These are phyloP conservation scores for Solanum bukasovii DNA, from an alignment of 257 asterid species.

Conservation along the genomic window DNA sequence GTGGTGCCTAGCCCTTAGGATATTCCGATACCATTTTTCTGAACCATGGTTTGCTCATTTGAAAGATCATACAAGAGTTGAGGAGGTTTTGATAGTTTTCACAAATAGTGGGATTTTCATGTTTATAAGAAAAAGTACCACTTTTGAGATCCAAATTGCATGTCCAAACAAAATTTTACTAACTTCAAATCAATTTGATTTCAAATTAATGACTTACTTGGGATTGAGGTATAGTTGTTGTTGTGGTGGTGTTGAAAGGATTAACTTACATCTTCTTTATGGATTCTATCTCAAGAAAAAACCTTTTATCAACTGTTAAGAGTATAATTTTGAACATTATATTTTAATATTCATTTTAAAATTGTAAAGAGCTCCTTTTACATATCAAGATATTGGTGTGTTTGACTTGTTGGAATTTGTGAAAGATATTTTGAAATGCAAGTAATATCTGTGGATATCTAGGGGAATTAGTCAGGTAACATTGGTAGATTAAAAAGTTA, in stretches of 20 bases:
- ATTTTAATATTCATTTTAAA: background rate
- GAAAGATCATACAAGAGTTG: background rate
- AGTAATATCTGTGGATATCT: background rate
- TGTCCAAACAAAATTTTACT: background rate
- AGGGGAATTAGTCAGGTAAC: background rate
- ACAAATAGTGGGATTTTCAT: background rate
- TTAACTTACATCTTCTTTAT: background rate
- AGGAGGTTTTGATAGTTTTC: background rate
- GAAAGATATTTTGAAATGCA: background rate
- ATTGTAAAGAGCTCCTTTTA: background rate
- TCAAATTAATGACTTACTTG: background rate
- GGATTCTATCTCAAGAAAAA: background rate
- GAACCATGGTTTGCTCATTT: background rate
- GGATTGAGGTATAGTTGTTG: background rate
- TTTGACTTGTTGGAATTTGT: background rate
- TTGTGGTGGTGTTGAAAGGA: background rate
- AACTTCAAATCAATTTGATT: background rate
- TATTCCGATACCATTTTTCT: background rate
- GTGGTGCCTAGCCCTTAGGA: background rate
- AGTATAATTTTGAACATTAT: background rate
- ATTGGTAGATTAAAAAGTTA: background rate
- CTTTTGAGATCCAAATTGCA: background rate
- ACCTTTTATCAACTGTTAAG: background rate
- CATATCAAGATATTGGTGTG: background rate
- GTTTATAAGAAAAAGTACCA: background rate